Evolutionary conservation across 768 basidiomycete species (phyloP), one percentile per base, ranked within the genome.

Genomic region (Russula earlei): DNA sequence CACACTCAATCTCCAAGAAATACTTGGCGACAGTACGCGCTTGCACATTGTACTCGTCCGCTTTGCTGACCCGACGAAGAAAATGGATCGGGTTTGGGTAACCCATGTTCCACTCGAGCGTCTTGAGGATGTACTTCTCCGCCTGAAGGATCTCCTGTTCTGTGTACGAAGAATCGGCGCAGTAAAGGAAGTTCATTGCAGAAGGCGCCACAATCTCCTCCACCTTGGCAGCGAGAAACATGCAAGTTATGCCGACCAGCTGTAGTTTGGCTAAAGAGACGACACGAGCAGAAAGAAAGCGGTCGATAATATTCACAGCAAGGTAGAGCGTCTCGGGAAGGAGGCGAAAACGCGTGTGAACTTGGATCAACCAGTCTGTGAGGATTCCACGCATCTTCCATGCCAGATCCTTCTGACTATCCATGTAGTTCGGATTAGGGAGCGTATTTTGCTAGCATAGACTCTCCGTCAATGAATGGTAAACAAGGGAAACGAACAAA

Each of bases 171-270:
- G 82, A 80, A 56, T 94, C 90, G 36, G 88, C 80, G 64, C 91
- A 84, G 66, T 78, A 77, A 19, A 87, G 77, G 66, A 95, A 85
- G 71, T 93, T 88, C 27, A 73, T 72, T 25, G 91, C 84, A 22
- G 87, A 84, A 0, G 94, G 94, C 10, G 91, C 83, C 60, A 91
- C 81, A 40, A 91, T 91, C 69, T 96, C 93, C 69, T 97, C 94
- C 59, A 86, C 91, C 69, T 97, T 97, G 36, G 90, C 81, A 0
- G 94, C 82, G 62, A 96, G 75, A 71, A 95, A 88, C 63, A 97
- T 80, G 56, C 85, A 84, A 3, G 90, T 84, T 49, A 92, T 77
- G 54, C 94, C 94, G 55, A 96, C 91, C 36, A 96, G 83, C 67
- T 83, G 82, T 49, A 83, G 71, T 66, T 82, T 82, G 62, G 77